phyloP scores from a whole-genome alignment of 2,329 filamentous ascomycete species.

The Claviceps sp. region DNA sequence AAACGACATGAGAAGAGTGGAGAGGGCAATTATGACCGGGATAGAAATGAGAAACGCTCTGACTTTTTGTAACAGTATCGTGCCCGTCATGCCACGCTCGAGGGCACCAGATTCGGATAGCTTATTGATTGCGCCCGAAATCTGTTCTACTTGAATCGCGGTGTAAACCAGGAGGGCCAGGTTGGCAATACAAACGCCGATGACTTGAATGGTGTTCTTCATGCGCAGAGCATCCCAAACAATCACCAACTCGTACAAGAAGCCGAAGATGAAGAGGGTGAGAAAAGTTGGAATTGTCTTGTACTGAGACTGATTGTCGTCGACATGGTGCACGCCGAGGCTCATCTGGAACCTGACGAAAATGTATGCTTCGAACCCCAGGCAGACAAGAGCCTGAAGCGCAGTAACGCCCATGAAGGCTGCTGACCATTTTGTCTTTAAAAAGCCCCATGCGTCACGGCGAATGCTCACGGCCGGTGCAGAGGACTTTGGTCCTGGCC shows the following conservation, averaged over 20 bases:
- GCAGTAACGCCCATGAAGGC: constrained; percentile 63
- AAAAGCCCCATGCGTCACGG: constrained; percentile 47
- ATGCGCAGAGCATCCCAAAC: constrained; percentile 87
- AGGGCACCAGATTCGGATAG: constrained; percentile 37
- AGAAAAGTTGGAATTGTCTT: constrained; percentile 87
- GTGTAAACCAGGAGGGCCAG: constrained; percentile 85
- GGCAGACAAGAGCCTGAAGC: constrained; percentile 64
- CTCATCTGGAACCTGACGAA: constrained; percentile 74
- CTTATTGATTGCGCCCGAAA: constrained; percentile 53
- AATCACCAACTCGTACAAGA: constrained; percentile 78
- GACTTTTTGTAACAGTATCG: constrained; percentile 52
- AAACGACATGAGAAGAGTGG: constrained; percentile 56
- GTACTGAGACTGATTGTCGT: constrained; percentile 30
- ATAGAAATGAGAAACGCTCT: constrained; percentile 72
- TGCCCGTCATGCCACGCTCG: constrained; percentile 14
- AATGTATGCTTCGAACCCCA: constrained; percentile 84
- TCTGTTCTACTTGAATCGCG: constrained; percentile 84
- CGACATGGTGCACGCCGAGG: constrained; percentile 18
- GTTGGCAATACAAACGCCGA: constrained; percentile 89
- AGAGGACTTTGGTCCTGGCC: constrained; percentile 23
- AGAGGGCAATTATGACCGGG: constrained; percentile 67
- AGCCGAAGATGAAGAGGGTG: constrained; percentile 93
- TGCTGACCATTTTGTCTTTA: constrained; percentile 80
- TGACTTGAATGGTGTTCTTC: constrained; percentile 98
- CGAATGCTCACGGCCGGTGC: constrained; percentile 18